Conservation (phyloP, 2,329 filamentous ascomycete species). For the Fusarium drepaniforme region DNA sequence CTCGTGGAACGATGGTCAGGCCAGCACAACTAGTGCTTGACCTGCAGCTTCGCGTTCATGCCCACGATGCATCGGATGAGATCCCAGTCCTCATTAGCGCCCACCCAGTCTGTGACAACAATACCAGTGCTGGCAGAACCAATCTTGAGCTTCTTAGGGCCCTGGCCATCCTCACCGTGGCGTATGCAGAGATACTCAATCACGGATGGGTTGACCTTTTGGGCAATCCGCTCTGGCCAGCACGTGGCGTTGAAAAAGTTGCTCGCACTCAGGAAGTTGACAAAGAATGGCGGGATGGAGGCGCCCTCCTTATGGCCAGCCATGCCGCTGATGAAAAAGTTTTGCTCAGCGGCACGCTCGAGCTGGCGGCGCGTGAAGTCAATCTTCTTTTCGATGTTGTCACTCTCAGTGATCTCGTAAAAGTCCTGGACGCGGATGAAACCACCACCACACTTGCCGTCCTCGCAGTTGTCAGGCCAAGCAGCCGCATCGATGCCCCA, state of each 20-base stretch:
- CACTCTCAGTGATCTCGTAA: slow-evolving; percentile 84
- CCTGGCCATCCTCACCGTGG: slow-evolving; percentile 66
- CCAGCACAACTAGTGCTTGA: slow-evolving; percentile 52
- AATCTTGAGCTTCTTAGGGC: slow-evolving; percentile 62
- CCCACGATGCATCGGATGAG: slow-evolving; percentile 87
- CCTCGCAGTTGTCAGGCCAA: slow-evolving; percentile 92
- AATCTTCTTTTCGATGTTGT: slow-evolving; percentile 86
- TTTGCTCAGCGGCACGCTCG: slow-evolving; percentile 72
- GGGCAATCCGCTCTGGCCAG: slow-evolving; percentile 94
- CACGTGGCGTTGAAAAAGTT: slow-evolving; percentile 95
- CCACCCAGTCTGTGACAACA: slow-evolving; percentile 95
- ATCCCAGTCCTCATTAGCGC: slow-evolving; percentile 89
- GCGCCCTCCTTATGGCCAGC: slow-evolving; percentile 42
- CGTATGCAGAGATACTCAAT: slow-evolving; percentile 71
- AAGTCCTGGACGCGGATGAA: slow-evolving; percentile 92
- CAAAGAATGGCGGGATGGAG: slow-evolving; percentile 73
- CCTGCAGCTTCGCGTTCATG: slow-evolving; percentile 82
- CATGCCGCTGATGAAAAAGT: slow-evolving; percentile 58
- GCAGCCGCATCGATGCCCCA: slow-evolving; percentile 71
- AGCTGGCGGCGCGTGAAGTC: slow-evolving; percentile 80
- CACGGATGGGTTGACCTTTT: slow-evolving; percentile 84
- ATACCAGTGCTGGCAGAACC: slow-evolving; percentile 86
- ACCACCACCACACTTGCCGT: slow-evolving; percentile 77
- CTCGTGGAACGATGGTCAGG: background rate
- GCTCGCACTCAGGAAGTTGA: slow-evolving; percentile 92